Conservation (phyloP, 2,329 filamentous ascomycete species). For the Periconia sp. region DNA sequence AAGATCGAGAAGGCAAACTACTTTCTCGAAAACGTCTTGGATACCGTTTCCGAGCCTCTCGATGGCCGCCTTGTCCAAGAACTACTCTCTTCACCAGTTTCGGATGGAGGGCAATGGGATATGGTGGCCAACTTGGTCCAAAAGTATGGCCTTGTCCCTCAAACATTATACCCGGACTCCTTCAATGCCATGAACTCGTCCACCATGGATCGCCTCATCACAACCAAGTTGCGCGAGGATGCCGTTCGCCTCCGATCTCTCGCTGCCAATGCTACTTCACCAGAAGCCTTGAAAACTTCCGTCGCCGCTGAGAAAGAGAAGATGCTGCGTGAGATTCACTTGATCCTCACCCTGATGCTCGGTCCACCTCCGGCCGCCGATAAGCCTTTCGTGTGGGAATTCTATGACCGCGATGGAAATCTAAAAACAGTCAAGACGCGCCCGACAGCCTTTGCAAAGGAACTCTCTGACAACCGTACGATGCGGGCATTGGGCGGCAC, state of each 20-base stretch:
- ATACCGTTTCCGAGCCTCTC: conserved; percentile 70
- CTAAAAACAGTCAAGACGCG: conserved; percentile 65
- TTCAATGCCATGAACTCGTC: conserved; percentile 74
- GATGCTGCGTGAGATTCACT: conserved; percentile 79
- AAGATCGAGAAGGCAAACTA: conserved; percentile 91
- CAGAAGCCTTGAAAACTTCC: conserved; percentile 42
- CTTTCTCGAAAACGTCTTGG: conserved; percentile 82
- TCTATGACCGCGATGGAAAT: conserved; percentile 68
- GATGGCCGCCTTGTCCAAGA: conserved; percentile 73
- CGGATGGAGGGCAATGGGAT: conserved; percentile 88
- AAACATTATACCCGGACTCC: conserved; percentile 77
- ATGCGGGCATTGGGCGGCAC: conserved; percentile 61
- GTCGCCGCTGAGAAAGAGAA: conserved; percentile 62
- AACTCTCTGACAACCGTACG: conserved; percentile 62
- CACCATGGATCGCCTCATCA: conserved; percentile 72
- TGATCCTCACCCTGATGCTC: conserved; percentile 78
- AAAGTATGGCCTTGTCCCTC: conserved; percentile 88
- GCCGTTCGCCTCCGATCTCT: conserved; percentile 71
- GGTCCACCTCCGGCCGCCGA: conserved; percentile 74
- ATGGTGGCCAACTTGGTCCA: conserved; percentile 84
- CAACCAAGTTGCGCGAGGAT: conserved; percentile 84
- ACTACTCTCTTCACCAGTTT: conserved; percentile 67
- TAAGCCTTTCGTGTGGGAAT: conserved; percentile 77
- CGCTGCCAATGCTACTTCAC: conserved; percentile 39
- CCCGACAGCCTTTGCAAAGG: conserved; percentile 70